Percentiles rank a stretch among this genome's conserved stretches.
Evolutionary conservation across 352 stramenopile species (phyloP).

Genomic region (Pythium folliculosum): DNA sequence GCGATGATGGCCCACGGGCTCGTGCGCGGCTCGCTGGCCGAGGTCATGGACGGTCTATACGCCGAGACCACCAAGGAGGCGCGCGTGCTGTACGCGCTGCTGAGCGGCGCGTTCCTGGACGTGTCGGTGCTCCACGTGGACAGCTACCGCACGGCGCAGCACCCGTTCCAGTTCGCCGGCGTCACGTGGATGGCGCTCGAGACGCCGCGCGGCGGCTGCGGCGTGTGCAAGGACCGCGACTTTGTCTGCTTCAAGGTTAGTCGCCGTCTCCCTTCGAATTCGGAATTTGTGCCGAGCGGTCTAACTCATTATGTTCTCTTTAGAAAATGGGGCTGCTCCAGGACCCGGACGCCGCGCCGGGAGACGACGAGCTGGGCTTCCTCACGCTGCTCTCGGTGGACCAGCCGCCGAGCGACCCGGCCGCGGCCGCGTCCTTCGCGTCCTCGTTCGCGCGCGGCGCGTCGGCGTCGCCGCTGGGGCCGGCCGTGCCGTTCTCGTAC

Average conservation of each 20-base stretch:
- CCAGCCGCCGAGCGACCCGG: conserved; percentile 9
- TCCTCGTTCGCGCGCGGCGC: not conserved
- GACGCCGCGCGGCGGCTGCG: conserved; percentile 38
- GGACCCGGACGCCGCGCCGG: conserved; percentile 22
- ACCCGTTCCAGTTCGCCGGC: conserved; percentile 74
- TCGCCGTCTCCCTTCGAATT: not conserved
- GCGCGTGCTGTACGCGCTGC: conserved; percentile 58
- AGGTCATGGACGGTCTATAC: conserved; percentile 82
- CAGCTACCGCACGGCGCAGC: conserved; percentile 51
- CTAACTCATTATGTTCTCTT: not conserved
- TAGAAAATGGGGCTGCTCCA: conserved; percentile 61
- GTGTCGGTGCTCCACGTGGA: conserved; percentile 69
- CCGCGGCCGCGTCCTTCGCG: not conserved
- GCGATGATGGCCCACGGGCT: conserved; percentile 64
- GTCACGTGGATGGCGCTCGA: conserved; percentile 73
- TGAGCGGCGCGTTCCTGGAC: conserved; percentile 61
- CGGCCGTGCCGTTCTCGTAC: not conserved
- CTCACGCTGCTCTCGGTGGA: conserved; percentile 76
- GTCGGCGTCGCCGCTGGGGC: conserved; percentile 2
- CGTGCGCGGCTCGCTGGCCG: conserved; percentile 57
- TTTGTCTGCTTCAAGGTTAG: conserved; percentile 72
- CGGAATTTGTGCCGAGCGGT: not conserved
- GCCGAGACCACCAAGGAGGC: conserved; percentile 71
- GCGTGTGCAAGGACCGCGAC: conserved; percentile 65
- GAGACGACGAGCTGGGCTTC: conserved; percentile 62